phyloP scores from a whole-genome alignment of 441 rosid species.

The Adansonia madagascariensis region DNA sequence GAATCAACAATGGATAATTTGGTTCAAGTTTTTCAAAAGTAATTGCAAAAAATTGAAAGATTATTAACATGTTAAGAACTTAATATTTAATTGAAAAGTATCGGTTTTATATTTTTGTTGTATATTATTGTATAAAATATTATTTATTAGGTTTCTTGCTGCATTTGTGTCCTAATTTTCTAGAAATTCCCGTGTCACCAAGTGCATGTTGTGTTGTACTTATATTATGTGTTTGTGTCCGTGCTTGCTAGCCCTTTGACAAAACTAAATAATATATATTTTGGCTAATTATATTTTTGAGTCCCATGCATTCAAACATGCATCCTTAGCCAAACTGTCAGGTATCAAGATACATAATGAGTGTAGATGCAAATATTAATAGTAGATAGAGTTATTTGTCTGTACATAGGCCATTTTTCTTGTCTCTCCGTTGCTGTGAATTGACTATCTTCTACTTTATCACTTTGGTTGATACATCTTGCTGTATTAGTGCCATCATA shows the following conservation, averaged over 20 bases:
- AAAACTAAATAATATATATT: slow-evolving; percentile 1
- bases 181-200: too few relatives aligned
- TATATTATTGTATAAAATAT: too few relatives aligned
- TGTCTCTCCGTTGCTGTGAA: background rate
- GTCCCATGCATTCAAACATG: background rate
- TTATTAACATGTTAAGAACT: too few relatives aligned
- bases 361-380: background rate
- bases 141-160: too few relatives aligned
- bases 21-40: too few relatives aligned
- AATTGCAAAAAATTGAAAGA: too few relatives aligned
- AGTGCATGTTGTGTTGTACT: too few relatives aligned
- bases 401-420: background rate
- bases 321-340: background rate
- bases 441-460: background rate
- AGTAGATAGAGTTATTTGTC: background rate
- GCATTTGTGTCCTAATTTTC: too few relatives aligned
- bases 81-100: too few relatives aligned
- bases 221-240: too few relatives aligned
- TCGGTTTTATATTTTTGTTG: too few relatives aligned
- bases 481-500: background rate
- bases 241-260: background rate
- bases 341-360: background rate
- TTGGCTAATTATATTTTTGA: background rate
- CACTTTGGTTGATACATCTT: background rate
- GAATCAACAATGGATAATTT: too few relatives aligned